Percentiles rank a stretch among this genome's conserved stretches.
These are phyloP conservation scores for Moesziomyces antarcticus DNA, from an alignment of 1,284 basidiomycete genomes.

Conservation along the genomic window DNA sequence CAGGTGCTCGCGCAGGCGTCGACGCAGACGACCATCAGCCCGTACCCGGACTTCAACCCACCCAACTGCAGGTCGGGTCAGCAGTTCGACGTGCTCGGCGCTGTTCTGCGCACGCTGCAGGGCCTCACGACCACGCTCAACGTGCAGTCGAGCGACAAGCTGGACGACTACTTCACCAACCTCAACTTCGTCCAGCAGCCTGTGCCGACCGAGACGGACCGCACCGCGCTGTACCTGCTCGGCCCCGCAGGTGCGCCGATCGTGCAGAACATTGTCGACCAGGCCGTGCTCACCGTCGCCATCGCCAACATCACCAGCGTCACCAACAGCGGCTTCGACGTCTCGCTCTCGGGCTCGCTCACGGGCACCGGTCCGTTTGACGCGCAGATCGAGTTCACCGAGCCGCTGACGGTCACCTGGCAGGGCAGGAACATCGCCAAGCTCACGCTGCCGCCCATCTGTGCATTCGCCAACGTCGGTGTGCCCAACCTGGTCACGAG, in stretches of 20 bases:
- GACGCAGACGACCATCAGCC: conserved; percentile 74
- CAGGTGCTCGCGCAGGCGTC: conserved; percentile 74
- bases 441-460: conserved; percentile 77
- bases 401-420: conserved; percentile 74
- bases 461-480: conserved; percentile 76
- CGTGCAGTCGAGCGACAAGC: conserved; percentile 52
- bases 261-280: conserved; percentile 77
- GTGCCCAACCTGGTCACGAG: conserved; percentile 75
- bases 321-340: conserved; percentile 54
- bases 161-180: conserved; percentile 71
- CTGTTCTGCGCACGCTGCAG: conserved; percentile 76
- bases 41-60: conserved; percentile 65
- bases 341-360: conserved; percentile 68
- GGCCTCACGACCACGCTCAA: conserved; percentile 74
- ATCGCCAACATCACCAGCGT: conserved; percentile 76
- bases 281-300: conserved; percentile 73
- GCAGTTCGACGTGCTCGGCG: conserved; percentile 69
- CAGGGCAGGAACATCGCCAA: conserved; percentile 76
- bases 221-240: conserved; percentile 76
- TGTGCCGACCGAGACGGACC: conserved; percentile 76
- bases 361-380: conserved; percentile 69
- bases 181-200: conserved; percentile 76
- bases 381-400: conserved; percentile 69
- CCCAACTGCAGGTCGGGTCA: conserved; percentile 74
- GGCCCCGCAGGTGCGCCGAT: conserved; percentile 74